Conservation (phyloP, 208 protist species). For the Trypanosoma melophagium region DNA sequence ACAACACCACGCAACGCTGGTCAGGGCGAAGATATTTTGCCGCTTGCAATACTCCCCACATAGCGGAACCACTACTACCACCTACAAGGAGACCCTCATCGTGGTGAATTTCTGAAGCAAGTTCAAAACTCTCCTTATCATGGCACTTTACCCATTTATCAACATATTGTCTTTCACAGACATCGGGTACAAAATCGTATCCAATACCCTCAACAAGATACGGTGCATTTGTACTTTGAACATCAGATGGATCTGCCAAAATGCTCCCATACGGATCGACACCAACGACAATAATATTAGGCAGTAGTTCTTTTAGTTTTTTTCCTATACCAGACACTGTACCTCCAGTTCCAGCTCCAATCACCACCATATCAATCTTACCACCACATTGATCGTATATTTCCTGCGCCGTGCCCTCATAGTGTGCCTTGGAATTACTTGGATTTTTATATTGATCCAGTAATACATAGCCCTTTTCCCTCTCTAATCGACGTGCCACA, state of each 20-base stretch:
- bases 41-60: conserved; percentile 89
- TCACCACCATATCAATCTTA: conserved; percentile 96
- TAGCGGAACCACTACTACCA: conserved; percentile 92
- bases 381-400: conserved; percentile 94
- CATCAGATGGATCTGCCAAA: conserved; percentile 89
- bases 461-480: conserved; percentile 95
- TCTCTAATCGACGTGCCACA: conserved; percentile 89
- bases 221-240: conserved; percentile 27
- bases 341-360: conserved; percentile 95
- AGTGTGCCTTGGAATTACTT: conserved; percentile 95
- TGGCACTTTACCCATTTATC: conserved; percentile 94
- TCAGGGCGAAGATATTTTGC: conserved; percentile 89
- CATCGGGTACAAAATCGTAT: conserved; percentile 97
- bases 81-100: conserved; percentile 96
- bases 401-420: conserved; percentile 95
- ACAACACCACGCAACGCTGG: conserved; percentile 93
- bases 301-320: conserved; percentile 74
- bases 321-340: conserved; percentile 95
- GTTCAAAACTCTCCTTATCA: conserved; percentile 94
- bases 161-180: conserved; percentile 89
- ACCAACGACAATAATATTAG: conserved; percentile 91
- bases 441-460: conserved; percentile 97
- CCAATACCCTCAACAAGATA: conserved; percentile 98
- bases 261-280: conserved; percentile 96
- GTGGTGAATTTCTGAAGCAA: conserved; percentile 91